A percentile compares a stretch with the other conserved stretches of the same genome.
Conservation (phyloP, 192 early-diverging fungal species). For the Chytriomyces sp. region DNA sequence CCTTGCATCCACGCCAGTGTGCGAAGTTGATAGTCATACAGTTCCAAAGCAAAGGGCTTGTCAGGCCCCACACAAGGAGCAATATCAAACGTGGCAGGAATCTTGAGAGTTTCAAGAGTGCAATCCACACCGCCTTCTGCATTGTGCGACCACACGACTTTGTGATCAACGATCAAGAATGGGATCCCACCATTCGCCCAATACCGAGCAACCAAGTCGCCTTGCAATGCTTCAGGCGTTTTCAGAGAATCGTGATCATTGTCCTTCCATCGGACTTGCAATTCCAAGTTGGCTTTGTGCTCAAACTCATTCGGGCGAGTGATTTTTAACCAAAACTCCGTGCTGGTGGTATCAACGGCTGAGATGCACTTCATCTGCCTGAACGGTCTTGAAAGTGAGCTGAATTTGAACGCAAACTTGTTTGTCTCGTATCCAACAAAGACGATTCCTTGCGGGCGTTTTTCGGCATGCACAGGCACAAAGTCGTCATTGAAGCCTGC, state of each 20-base stretch:
- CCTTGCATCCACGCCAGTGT: constrained; percentile 27
- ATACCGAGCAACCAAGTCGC: not conserved
- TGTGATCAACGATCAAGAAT: not conserved
- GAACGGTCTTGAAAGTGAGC: no score
- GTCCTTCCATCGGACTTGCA: constrained; percentile 15
- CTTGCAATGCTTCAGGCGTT: not conserved
- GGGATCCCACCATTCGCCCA: constrained; percentile 15
- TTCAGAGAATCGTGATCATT: not conserved
- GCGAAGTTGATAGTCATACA: constrained; percentile 18
- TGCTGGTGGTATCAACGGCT: no score
- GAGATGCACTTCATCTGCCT: no score
- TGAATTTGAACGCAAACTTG: no score
- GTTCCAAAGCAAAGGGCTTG: not conserved
- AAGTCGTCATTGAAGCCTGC: no score
- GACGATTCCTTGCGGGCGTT: no score
- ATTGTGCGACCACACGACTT: not conserved
- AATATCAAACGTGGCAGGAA: constrained; percentile 34
- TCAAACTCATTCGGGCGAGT: no score
- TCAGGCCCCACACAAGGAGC: constrained; percentile 11
- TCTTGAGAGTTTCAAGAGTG: not conserved
- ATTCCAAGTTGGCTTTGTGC: no score
- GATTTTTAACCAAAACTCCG: no score
- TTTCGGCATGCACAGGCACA: no score
- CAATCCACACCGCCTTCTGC: not conserved
- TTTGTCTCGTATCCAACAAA: no score